Evolutionary conservation across 305 asterid genomes (phyloP).

Genomic region (Salvia sclarea): DNA sequence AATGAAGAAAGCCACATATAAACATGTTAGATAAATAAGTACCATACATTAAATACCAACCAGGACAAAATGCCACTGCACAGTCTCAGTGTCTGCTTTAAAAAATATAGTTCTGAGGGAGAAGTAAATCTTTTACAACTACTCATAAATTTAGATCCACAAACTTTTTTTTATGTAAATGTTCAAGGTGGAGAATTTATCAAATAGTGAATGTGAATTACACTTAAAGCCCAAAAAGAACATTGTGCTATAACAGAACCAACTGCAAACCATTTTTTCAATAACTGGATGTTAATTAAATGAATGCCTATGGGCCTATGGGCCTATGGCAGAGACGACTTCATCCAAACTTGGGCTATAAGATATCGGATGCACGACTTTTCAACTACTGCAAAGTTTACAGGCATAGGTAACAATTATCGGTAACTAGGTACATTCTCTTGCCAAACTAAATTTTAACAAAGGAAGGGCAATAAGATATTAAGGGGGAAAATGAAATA

Average conservation of each 20-base stretch:
- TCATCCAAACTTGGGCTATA: not conserved
- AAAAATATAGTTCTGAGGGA: not conserved
- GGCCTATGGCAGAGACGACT: not conserved
- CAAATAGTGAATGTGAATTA: not conserved
- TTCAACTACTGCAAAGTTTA: not conserved
- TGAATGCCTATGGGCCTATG: not conserved
- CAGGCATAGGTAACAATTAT: not conserved
- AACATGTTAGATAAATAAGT: not conserved
- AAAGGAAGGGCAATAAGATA: too few species aligned
- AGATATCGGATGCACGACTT: not conserved
- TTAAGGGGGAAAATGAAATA: too few species aligned
- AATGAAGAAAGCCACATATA: not conserved
- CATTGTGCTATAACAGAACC: not conserved
- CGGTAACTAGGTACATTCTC: not conserved
- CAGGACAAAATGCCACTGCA: not conserved
- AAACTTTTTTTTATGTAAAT: not conserved
- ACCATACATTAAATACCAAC: not conserved
- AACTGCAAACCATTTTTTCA: not conserved
- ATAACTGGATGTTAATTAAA: not conserved
- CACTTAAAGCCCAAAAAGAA: not conserved
- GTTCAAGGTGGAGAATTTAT: not conserved
- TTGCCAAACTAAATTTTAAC: not conserved
- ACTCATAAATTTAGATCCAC: not conserved
- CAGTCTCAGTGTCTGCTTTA: not conserved
- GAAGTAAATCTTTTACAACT: not conserved